Base-by-base conservation (phyloP, 495 filamentous ascomycete species). In the Trichoderma asperelloides region DNA sequence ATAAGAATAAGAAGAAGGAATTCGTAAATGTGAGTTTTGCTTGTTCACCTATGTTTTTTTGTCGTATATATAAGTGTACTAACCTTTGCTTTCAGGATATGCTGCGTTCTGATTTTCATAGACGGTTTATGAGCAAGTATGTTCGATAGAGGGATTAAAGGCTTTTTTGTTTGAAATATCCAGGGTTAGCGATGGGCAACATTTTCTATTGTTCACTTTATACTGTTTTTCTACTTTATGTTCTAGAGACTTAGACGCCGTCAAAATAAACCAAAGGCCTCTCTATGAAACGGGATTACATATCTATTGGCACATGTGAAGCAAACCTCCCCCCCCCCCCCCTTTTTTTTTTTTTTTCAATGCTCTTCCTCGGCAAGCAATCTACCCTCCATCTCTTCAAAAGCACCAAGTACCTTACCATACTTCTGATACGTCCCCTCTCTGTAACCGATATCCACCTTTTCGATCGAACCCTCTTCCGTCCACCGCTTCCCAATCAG, bases 71-170 rank as follows among this genome's bases (percentile, higher is more conserved):
- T 41, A 65, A 25, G 15, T 39, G 45, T 67, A 71, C 55, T 70
- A 74, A 21, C 76, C 67, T 33, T 8, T 21, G 63, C 67, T 11
- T 41, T n/a, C 69, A 91, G 89, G 95, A 98, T 79, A 80, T 98
- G 74, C 79, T 98, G 67, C 88, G 95, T 66, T 96, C 91, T 8
- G 95, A 98, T 76, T 98, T 98, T 76, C 95, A 98, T 79, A 96
- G 94, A 79, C 86, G 92, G 70, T 98, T 98, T 74, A 98, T 98
- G 95, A 89, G 88, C 80, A 82, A 88, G 69, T 83, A 83, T 67
- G 80, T 83, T 45, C 70, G 80, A 70, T 83, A 63, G 49, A 33
- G n/a, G 16, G 41, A 28, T n/a, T 28, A 18, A 30, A 25, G 12
- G 4, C n/a, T 16, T 12, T 6, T 11, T 12, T 12, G 11, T 30